These are phyloP conservation scores for Harrya chromipes DNA, from an alignment of 768 basidiomycete genomes.

Conservation along the genomic window DNA sequence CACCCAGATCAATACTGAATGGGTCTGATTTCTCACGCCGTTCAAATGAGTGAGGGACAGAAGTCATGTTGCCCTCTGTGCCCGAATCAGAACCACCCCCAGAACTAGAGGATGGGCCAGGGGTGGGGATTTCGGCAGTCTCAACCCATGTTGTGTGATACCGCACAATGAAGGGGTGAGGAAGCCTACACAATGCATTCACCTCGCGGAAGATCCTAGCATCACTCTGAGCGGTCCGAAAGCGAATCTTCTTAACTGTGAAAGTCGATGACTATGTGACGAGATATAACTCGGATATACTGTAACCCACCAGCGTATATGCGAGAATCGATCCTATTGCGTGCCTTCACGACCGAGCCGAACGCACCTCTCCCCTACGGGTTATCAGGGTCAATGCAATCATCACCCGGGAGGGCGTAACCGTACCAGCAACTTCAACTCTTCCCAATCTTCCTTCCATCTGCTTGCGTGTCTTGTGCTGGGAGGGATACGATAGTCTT, in stretches of 20 bases:
- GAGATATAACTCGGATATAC: background rate
- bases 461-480: slow-evolving; percentile 59
- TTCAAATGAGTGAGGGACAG: slow-evolving; percentile 45
- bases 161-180: slow-evolving; percentile 87
- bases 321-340: slow-evolving; percentile 80
- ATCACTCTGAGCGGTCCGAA: slow-evolving; percentile 75
- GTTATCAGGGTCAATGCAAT: background rate
- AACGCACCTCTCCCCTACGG: slow-evolving; percentile 82
- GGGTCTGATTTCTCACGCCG: slow-evolving; percentile 51
- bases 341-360: slow-evolving; percentile 93
- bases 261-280: background rate
- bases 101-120: slow-evolving; percentile 46
- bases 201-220: slow-evolving; percentile 90
- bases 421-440: slow-evolving; percentile 74
- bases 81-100: slow-evolving; percentile 37
- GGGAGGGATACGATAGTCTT: slow-evolving; percentile 46
- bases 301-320: slow-evolving; percentile 69
- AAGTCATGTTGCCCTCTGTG: slow-evolving; percentile 52
- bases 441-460: slow-evolving; percentile 95
- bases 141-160: slow-evolving; percentile 95
- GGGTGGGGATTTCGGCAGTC: slow-evolving; percentile 50
- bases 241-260: slow-evolving; percentile 84
- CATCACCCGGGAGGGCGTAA: background rate
- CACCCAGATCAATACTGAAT: slow-evolving; percentile 61
- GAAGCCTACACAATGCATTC: slow-evolving; percentile 80